Evolutionary conservation across 345 rosid genomes (phyloP), one percentile per base, ranked within the genome.

Genomic region (Hypericum perforatum): DNA sequence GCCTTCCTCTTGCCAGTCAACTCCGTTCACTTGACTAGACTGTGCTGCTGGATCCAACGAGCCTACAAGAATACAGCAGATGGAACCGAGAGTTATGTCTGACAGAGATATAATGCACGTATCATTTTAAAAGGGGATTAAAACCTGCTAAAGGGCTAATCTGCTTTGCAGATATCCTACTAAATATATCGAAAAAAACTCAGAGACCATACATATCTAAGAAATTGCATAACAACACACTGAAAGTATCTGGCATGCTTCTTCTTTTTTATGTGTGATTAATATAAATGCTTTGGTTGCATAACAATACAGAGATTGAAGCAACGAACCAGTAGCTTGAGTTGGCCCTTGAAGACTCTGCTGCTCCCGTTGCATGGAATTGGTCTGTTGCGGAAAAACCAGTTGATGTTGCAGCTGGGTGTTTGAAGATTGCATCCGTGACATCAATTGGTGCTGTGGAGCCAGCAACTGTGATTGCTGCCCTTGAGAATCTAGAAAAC

Each of bases 1-100:
- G 62, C 72, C 74, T 72, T 92, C 97, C 73, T 92, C 97, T 74
- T 80, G 97, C 97, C 91, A 85, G 67, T 88, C 97, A 56, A 65
- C 77, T 16, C 86, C 90, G 53, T 63, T 83, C 60, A 71, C 71
- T 63, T 69, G 79, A 44, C 84, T 88, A 9, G 86, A 74, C 76
- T 85, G 86, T 56, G 82, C 78, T 12, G 87, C 75, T 40, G 94
- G 78, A 76, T 80, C 97, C 37, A 84, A 65, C 40, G 90, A 75
- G 59, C 86, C 96, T 92, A 70, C 66, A 71, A 76, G 56, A 68
- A 50, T 49, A 58, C 16, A 64, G 37, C 32, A 29, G 52, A 39
- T 12, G 10, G 15, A 57, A 13, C 3, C 7, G 11, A 29, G 38
- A 49, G 63, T 22, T 22, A 22, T 22, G 32, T 4, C 32, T 22